Evolutionary conservation across 1,284 basidiomycete species (phyloP).

Genomic region (Ustilago hordei): DNA sequence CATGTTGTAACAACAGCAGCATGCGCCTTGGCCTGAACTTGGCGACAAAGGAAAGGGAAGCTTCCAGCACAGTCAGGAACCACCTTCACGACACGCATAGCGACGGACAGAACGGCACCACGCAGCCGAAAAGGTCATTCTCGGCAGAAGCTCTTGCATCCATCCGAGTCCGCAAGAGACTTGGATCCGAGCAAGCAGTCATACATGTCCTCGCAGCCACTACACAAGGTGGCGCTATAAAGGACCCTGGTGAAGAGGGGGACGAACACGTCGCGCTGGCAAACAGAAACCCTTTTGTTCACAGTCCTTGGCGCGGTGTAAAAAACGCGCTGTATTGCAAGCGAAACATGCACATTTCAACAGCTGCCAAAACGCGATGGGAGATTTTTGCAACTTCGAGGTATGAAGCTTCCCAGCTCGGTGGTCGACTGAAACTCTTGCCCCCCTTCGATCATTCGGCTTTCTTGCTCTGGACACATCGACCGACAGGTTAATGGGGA

Average conservation of each 20-base stretch:
- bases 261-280: conserved; percentile 13
- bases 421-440: not conserved
- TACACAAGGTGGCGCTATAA: too few relatives aligned
- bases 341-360: conserved; percentile 10
- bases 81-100: not conserved
- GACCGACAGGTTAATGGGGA: not conserved
- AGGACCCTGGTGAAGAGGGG: too few relatives aligned
- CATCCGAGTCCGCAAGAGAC: conserved; percentile 2
- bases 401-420: conserved; percentile 11
- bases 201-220: too few relatives aligned
- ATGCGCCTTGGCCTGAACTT: not conserved
- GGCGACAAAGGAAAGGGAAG: not conserved
- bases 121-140: too few relatives aligned
- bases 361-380: not conserved
- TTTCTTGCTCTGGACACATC: not conserved
- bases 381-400: not conserved
- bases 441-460: not conserved
- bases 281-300: not conserved
- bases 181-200: not conserved
- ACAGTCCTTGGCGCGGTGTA: conserved; percentile 4
- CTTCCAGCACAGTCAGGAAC: not conserved
- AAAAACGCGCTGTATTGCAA: not conserved
- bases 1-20: too few relatives aligned
- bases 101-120: too few relatives aligned
- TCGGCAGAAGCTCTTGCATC: not conserved